Conservation (phyloP, 495 filamentous ascomycete species). For the Achaetomiella virescens region DNA sequence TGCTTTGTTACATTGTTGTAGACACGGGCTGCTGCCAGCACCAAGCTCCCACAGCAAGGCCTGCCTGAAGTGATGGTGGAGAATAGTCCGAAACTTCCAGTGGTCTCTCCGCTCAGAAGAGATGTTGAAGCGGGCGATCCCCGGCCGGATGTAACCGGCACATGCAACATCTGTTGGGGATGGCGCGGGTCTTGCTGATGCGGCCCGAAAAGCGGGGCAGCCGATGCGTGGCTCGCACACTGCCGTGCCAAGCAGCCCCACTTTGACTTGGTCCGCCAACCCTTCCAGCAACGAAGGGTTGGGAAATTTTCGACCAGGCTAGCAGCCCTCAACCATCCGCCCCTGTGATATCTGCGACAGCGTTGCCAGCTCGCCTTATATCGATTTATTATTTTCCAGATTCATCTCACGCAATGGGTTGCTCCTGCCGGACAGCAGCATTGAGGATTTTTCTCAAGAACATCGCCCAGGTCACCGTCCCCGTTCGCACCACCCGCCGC, state of each 20-base stretch:
- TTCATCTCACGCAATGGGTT: slow-evolving; percentile 33
- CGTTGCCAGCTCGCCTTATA: not conserved
- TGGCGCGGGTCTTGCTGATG: not conserved
- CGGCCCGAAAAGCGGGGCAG: not conserved
- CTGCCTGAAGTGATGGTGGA: too few relatives aligned
- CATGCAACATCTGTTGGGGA: not conserved
- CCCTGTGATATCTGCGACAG: not conserved
- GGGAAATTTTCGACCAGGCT: not conserved
- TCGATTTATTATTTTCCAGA: not conserved
- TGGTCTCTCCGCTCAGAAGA: too few relatives aligned
- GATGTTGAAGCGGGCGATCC: too few relatives aligned
- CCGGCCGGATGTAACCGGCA: too few relatives aligned
- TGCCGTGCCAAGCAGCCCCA: not conserved
- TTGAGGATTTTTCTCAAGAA: slow-evolving; percentile 45
- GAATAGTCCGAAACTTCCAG: too few relatives aligned
- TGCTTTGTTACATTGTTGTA: too few relatives aligned
- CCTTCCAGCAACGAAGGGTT: not conserved
- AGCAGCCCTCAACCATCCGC: not conserved
- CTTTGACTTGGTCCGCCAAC: not conserved
- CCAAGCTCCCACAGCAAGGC: too few relatives aligned
- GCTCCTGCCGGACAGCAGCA: slow-evolving; percentile 41
- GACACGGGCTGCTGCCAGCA: too few relatives aligned
- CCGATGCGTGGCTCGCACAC: not conserved
- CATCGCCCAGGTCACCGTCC: slow-evolving; percentile 40
- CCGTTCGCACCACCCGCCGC: slow-evolving; percentile 10